Evolutionary conservation across 768 basidiomycete genomes (phyloP).

Genomic region (Trametes coccinea): DNA sequence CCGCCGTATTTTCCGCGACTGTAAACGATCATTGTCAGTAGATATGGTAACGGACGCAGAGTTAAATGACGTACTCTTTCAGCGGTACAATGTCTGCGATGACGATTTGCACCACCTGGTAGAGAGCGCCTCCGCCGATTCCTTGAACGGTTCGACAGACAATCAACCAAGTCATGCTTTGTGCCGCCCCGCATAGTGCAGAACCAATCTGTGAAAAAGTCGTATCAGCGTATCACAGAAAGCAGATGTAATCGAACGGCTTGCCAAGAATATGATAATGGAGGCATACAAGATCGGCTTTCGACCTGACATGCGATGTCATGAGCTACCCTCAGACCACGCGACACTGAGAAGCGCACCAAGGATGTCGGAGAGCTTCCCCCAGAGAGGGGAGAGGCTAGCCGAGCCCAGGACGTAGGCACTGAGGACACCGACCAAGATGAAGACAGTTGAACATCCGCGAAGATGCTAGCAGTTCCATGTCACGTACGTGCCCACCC

Average conservation of each 20-base stretch:
- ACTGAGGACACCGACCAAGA: constrained; percentile 35
- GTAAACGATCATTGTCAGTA: neutral
- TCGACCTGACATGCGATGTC: constrained; percentile 41
- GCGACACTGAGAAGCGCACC: constrained; percentile 25
- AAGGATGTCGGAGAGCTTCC: constrained; percentile 67
- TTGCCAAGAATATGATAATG: constrained; percentile 68
- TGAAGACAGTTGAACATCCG: neutral
- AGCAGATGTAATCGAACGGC: constrained; percentile 13
- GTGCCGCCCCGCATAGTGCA: constrained; percentile 79
- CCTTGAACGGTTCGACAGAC: constrained; percentile 78
- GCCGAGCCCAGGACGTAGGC: constrained; percentile 74
- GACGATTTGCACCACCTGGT: constrained; percentile 74
- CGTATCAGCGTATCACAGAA: neutral
- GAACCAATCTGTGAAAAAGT: constrained; percentile 58
- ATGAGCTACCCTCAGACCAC: constrained; percentile 29
- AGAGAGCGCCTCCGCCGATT: constrained; percentile 77
- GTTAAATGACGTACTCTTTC: constrained; percentile 52
- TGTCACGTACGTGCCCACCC: constrained; percentile 47
- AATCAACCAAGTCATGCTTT: constrained; percentile 78
- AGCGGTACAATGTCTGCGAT: constrained; percentile 83
- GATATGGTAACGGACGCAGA: neutral
- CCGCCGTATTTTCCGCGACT: constrained; percentile 81
- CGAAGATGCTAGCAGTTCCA: neutral
- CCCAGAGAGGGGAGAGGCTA: constrained; percentile 69
- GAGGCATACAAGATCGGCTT: constrained; percentile 70